Evolutionary conservation across 2,329 filamentous ascomycete genomes (phyloP).

Genomic region (Nannizzia gypsea): DNA sequence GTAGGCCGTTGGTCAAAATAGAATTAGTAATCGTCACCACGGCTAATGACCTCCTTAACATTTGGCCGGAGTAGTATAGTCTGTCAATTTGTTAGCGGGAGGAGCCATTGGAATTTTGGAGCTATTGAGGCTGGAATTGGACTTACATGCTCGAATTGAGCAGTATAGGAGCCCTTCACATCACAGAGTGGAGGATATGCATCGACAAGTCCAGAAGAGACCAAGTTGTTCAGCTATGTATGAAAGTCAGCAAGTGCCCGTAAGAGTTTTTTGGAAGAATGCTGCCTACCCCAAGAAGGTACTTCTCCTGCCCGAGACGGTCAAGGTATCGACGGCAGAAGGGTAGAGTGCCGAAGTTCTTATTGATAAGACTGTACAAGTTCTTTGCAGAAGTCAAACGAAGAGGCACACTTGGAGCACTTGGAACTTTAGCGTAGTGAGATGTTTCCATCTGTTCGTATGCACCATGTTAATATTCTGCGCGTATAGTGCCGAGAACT

Average conservation of each 20-base stretch:
- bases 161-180: conserved; percentile 88
- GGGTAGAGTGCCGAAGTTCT: conserved; percentile 88
- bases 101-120: not conserved
- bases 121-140: not conserved
- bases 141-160: conserved; percentile 87
- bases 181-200: conserved; percentile 82
- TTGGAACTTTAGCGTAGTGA: conserved; percentile 66
- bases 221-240: conserved; percentile 68
- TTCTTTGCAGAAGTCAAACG: conserved; percentile 72
- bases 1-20: not conserved
- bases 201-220: conserved; percentile 72
- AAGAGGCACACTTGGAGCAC: conserved; percentile 64
- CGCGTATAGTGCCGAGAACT: conserved; percentile 9
- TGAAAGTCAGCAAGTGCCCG: not conserved
- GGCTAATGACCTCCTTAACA: conserved; percentile 78
- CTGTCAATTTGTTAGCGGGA: conserved; percentile 30
- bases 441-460: conserved; percentile 57
- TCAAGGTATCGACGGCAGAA: conserved; percentile 88
- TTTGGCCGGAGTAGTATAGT: conserved; percentile 66
- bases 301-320: conserved; percentile 87
- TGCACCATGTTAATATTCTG: not conserved
- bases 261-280: not conserved
- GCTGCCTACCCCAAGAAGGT: conserved; percentile 64
- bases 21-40: conserved; percentile 69
- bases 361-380: conserved; percentile 78